Base-by-base conservation (phyloP, 352 stramenopile species). In the Phytophthora parvispora region DNA sequence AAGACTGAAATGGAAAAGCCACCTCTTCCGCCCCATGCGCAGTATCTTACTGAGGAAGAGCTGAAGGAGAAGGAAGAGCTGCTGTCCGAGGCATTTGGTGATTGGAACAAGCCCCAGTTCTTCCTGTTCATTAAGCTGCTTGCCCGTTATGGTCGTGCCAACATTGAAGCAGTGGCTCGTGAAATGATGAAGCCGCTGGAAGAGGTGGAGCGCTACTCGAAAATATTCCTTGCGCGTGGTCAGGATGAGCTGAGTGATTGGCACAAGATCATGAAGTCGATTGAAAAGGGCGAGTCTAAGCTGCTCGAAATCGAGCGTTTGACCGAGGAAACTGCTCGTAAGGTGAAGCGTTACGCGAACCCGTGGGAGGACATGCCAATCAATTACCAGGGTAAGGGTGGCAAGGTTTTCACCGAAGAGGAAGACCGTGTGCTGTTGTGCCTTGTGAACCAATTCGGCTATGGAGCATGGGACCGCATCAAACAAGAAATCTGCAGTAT, bases 341-440 rank as follows among this genome's bases (percentile, higher is more conserved):
- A 97, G 60, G 79, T 97, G 15, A 81, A 78, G 50, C 83, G 89
- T 9, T 95, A 95, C 63, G 71, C 86, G 6, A 95, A 97, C 32
- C 86, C 89, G 16, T 93, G 86, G 84, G 89, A 97, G 32, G 86
- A 95, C 13, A 94, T 97, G 83, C 84, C 88, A 0, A 94, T 97
- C 48, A 94, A 95, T 59, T 97, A 95, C 62, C 89, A 97, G 66
- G 89, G 89, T n/a, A 97, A 97, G 67, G 88, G 86, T n/a, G 89
- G 87, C 51, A 97, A 97, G 66, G 87, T 94, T 6, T 99, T 98
- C 55, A 99, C 96, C 9, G 96, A 99, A 79, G 97, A 99, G 62
- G 98, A 99, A 78, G 98, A 99, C 78, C 93, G 96, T 28, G 98
- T 99, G 53, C 73, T 99, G 60, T 62, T 99, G 13, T 99, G 92